These are phyloP conservation scores for Aegilops sharonensis DNA, from an alignment of 176 grass and related monocot genomes.

Conservation along the genomic window DNA sequence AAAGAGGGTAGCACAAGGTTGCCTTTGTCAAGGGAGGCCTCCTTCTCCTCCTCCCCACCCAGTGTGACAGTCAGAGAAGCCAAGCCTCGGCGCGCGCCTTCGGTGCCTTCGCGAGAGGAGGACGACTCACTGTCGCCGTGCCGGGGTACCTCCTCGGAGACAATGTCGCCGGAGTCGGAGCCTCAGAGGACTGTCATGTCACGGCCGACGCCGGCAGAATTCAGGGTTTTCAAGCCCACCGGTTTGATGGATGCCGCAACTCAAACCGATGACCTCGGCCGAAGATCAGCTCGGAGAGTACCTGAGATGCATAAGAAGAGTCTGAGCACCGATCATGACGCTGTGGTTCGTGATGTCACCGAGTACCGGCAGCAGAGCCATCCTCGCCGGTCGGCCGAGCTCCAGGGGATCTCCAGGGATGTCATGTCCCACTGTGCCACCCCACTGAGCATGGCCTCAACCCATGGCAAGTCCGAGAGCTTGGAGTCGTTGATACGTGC, in stretches of 20 bases:
- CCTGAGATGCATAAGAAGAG: slow-evolving; percentile 40
- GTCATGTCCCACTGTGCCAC: slow-evolving; percentile 38
- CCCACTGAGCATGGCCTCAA: slow-evolving; percentile 35
- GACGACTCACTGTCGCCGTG: slow-evolving; percentile 43
- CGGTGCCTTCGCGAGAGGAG: slow-evolving; percentile 43
- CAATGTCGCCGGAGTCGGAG: slow-evolving; percentile 37
- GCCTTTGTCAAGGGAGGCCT: slow-evolving; percentile 45
- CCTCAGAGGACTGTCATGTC: slow-evolving; percentile 32
- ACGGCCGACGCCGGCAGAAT: slow-evolving; percentile 22
- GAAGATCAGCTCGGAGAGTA: slow-evolving; percentile 12
- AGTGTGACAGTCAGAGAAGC: slow-evolving; percentile 47
- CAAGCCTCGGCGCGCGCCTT: slow-evolving; percentile 39
- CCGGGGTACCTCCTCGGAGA: slow-evolving; percentile 14
- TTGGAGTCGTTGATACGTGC: slow-evolving; percentile 79
- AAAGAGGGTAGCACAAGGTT: slow-evolving; percentile 35
- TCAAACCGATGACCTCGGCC: slow-evolving; percentile 68
- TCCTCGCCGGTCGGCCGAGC: slow-evolving; percentile 28
- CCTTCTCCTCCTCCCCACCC: slow-evolving; percentile 59
- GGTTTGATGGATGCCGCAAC: slow-evolving; percentile 67
- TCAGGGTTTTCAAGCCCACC: slow-evolving; percentile 48
- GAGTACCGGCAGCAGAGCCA: slow-evolving; percentile 33
- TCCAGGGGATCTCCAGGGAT: slow-evolving; percentile 34
- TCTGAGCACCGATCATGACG: slow-evolving; percentile 39
- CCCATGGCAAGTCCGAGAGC: slow-evolving; percentile 58
- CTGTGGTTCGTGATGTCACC: slow-evolving; percentile 30